Evolutionary conservation across 805 yeast genomes (phyloP), one percentile per base, ranked within the genome.

Genomic region (Candida pseudoglaebosa): DNA sequence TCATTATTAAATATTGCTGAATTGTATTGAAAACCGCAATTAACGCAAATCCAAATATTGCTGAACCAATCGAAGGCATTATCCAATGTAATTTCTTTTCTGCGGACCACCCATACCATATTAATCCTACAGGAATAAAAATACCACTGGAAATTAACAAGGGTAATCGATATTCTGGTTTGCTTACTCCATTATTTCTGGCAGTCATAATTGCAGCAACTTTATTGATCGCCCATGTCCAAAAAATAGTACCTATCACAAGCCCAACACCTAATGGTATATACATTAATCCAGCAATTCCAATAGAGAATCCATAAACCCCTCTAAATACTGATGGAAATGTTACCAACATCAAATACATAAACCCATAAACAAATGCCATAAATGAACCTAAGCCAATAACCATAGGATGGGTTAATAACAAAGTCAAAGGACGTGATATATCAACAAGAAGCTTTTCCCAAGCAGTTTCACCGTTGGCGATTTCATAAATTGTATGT

Each of bases 21-120:
- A 78, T 72, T n/a, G 79, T 68, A 48, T 78, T 84, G 60, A 83
- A 83, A n/a, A 79, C 78, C 4, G 80, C 75, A 40, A 79, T 72
- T 29, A 80, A 57, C 2, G 78, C 78, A 50, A 74, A 71, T 2
- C 82, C 81, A 54, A 80, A 80, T 17, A 83, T 60, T 3, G 65
- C 73, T 13, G 79, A 68, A 2, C 89, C 71, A 19, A 64, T 47
- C 16, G 57, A 52, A 3, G 71, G 67, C 55, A 62, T 57, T 16
- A 64, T 59, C 71, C 71, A 65, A 39, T 55, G 68, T 12, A 62
- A 43, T 41, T 61, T 49, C 28, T 49, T 49, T 37, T 65, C 52
- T 8, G 59, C 68, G 8, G 67, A 59, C 70, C 71, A 65, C 13
- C 71, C 71, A 43, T 59, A 65, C 58, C 65, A 56, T n/a, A 64